Evolutionary conservation across 192 early-diverging fungal species (phyloP).

Genomic region (Paraglomus brasilianum): DNA sequence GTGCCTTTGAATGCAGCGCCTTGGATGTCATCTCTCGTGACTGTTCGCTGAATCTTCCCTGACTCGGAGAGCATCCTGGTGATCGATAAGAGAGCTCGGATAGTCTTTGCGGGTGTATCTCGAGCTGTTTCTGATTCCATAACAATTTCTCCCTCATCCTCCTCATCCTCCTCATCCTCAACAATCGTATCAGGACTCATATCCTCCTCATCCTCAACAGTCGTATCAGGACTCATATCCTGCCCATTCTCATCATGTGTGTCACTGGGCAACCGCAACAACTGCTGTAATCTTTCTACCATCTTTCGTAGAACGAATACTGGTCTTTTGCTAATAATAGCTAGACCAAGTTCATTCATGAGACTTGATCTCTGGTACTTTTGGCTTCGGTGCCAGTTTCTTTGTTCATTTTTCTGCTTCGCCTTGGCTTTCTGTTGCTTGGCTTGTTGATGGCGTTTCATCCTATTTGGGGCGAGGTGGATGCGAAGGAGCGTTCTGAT

Average conservation of each 20-base stretch:
- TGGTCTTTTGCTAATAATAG: not conserved
- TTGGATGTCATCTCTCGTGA: constrained; percentile 24
- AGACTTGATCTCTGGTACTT: not conserved
- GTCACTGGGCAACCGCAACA: not conserved
- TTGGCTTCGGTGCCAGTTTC: not conserved
- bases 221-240: too few relatives aligned
- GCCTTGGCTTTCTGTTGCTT: not conserved
- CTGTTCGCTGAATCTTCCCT: constrained; percentile 10
- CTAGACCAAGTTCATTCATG: not conserved
- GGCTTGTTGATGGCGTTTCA: not conserved
- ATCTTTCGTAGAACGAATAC: constrained; percentile 7
- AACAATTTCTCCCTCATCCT: constrained; percentile 8
- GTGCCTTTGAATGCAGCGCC: not conserved
- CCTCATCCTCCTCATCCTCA: not conserved
- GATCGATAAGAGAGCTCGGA: constrained; percentile 14
- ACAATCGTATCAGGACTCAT: not conserved
- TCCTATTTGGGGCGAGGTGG: not conserved
- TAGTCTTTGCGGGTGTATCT: constrained; percentile 19
- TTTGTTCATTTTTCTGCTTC: not conserved
- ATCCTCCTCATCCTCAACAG: not conserved
- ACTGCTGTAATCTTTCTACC: not conserved
- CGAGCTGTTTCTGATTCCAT: constrained; percentile 3
- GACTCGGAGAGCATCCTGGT: constrained; percentile 10
- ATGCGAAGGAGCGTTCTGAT: not conserved
- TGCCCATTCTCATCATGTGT: not conserved